Percentiles rank a stretch among this genome's conserved stretches.
phyloP scores from a whole-genome alignment of 208 protist species.

The Crithidia fasciculata region DNA sequence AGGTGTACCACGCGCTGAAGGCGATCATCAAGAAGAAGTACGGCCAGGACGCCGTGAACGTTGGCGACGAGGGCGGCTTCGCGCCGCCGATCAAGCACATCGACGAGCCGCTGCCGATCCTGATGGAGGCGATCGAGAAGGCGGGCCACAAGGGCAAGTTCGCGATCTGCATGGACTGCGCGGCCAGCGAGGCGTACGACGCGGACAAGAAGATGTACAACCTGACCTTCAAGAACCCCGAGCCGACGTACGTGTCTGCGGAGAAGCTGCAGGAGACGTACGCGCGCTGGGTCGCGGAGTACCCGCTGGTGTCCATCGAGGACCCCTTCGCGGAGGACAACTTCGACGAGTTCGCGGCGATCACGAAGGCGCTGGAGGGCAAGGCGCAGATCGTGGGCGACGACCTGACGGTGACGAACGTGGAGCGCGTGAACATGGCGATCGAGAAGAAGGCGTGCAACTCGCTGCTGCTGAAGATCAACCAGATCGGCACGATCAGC shows the following conservation, averaged over 20 bases:
- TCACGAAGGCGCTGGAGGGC: conserved; percentile 78
- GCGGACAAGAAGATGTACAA: conserved; percentile 94
- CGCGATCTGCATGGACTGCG: conserved; percentile 98
- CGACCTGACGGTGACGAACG: conserved; percentile 98
- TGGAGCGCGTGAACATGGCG: conserved; percentile 94
- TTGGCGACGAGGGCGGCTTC: conserved; percentile 99
- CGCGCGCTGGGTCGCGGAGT: conserved; percentile 86
- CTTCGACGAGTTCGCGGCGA: conserved; percentile 90
- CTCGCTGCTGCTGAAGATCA: conserved; percentile 99
- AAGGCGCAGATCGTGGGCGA: conserved; percentile 98
- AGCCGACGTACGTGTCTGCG: conserved; percentile 71
- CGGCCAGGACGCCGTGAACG: conserved; percentile 94
- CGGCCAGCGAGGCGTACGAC: conserved; percentile 98
- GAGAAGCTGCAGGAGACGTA: conserved; percentile 94
- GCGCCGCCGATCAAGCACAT: conserved; percentile 95
- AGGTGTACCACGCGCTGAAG: conserved; percentile 99
- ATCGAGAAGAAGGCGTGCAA: conserved; percentile 95
- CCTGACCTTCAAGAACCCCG: conserved; percentile 97
- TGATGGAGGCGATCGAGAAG: conserved; percentile 96
- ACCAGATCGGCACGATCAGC: conserved; percentile 99
- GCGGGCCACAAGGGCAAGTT: conserved; percentile 96
- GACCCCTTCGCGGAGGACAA: conserved; percentile 99
- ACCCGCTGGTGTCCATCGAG: conserved; percentile 99
- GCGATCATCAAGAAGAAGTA: conserved; percentile 96
- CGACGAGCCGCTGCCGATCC: conserved; percentile 97